A percentile compares a stretch with the other conserved stretches of the same genome.
Conservation (phyloP, 495 filamentous ascomycete species). For the Staphylotrichum tortipilum region DNA sequence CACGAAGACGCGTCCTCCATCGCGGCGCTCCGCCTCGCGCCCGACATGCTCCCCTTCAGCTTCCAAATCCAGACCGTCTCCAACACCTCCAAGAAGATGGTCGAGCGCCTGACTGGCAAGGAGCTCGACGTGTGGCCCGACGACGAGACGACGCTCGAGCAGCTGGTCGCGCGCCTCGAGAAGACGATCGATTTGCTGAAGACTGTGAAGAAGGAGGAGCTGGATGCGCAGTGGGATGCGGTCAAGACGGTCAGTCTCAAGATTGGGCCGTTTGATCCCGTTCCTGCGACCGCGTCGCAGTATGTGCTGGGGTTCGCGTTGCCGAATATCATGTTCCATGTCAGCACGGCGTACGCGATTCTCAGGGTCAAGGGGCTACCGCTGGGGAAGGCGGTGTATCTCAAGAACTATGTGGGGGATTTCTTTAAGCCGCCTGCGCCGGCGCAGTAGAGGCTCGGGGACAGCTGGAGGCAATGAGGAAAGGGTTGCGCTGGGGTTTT, state of each 20-base stretch:
- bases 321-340: conserved; percentile 53
- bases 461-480: no score
- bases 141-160: conserved; percentile 24
- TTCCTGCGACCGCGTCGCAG: background rate
- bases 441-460: background rate
- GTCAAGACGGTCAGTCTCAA: background rate
- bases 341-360: conserved; percentile 47
- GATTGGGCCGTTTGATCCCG: background rate
- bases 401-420: conserved; percentile 23
- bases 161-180: conserved; percentile 33
- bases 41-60: conserved; percentile 43
- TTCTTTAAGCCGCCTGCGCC: background rate
- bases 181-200: conserved; percentile 29
- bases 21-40: conserved; percentile 19
- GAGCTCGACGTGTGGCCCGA: background rate
- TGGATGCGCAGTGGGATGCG: conserved; percentile 24
- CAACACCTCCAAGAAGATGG: conserved; percentile 31
- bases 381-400: conserved; percentile 46
- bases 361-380: conserved; percentile 46
- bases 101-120: conserved; percentile 25
- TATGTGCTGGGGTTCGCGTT: conserved; percentile 31
- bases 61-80: conserved; percentile 35
- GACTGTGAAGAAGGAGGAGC: conserved; percentile 26
- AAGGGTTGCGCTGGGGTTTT: no score
- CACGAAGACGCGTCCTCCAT: conserved; percentile 16